Evolutionary conservation across 306 rosid genomes (phyloP).

Genomic region (Gastrolobium villosum): DNA sequence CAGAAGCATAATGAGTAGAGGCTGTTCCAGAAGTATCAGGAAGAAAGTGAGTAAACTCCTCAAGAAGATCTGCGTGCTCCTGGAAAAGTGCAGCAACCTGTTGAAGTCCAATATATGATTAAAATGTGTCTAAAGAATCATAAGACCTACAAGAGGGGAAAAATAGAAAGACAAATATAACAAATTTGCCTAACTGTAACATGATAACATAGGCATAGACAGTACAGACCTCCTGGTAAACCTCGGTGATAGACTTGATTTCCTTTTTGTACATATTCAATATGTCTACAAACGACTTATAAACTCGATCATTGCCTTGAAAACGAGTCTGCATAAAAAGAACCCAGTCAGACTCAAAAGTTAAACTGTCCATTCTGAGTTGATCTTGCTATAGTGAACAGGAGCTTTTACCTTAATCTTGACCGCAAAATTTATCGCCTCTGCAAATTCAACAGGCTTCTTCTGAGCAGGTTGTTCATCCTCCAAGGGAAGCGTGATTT

Average conservation of each 20-base stretch:
- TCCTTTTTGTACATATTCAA: slow-evolving; percentile 97
- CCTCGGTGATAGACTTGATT: slow-evolving; percentile 84
- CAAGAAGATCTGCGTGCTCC: slow-evolving; percentile 87
- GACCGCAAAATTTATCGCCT: slow-evolving; percentile 94
- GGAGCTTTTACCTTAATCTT: slow-evolving; percentile 79
- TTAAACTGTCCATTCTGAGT: slow-evolving; percentile 43
- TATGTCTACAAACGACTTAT: slow-evolving; percentile 92
- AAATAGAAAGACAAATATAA: background rate
- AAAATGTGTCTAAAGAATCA: slow-evolving; percentile 31
- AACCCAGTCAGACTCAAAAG: slow-evolving; percentile 49
- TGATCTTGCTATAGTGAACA: slow-evolving; percentile 14
- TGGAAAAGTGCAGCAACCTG: slow-evolving; percentile 91
- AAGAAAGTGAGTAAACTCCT: slow-evolving; percentile 91
- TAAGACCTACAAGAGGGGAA: background rate
- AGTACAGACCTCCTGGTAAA: slow-evolving; percentile 79
- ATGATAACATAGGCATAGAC: slow-evolving; percentile 27
- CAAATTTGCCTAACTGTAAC: slow-evolving; percentile 7
- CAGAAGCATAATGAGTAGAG: slow-evolving; percentile 66
- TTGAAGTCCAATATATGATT: slow-evolving; percentile 48
- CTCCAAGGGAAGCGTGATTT: too few species aligned
- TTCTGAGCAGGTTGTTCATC: too few species aligned
- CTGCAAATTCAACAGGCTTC: slow-evolving; percentile 95
- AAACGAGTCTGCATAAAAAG: slow-evolving; percentile 79
- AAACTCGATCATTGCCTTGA: slow-evolving; percentile 90
- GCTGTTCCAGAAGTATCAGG: slow-evolving; percentile 82